Evolutionary conservation across 2,329 filamentous ascomycete species (phyloP), one percentile per base, ranked within the genome.

Genomic region (Verticillium isaacii): DNA sequence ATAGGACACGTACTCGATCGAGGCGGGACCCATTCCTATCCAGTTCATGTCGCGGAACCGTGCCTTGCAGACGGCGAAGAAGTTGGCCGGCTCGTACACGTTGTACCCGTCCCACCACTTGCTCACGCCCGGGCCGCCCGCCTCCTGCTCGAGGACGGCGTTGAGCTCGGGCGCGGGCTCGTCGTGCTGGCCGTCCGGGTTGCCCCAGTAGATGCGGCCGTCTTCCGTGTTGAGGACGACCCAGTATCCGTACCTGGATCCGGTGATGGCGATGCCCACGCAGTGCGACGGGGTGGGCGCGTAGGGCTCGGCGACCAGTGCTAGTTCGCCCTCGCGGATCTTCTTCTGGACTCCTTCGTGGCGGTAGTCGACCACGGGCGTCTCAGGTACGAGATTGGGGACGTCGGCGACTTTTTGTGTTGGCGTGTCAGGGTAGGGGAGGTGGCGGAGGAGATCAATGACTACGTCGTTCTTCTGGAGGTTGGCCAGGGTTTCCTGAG

Each of bases 201-300:
- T 58, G 19, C 52, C 61, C 63, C 63, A 64, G 59, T 64, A 62
- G 15, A 64, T 12, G 32, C 54, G 52, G 17, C 63, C 63, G 23
- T 64, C 59, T 1, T 61, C 55, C 19, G 63, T 64, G 32, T 64
- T 57, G 19, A 64, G 29, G 32, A 64, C 50, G 32, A 62, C 59
- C 32, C 52, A 64, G 45, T 59, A 62, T 3, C 63, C 63, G 57
- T 45, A 36, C 34, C 34, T 36, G 34, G 34, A 36, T 36, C 34
- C 37, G 14, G 15, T 39, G 15, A 59, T 39, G 34, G 64, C 64
- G 34, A 65, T 59, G 19, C 50, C 15, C 15, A 61, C 58, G 39
- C 60, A 63, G 8, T 55, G 56, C 11, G 63, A 41, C 34, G 61
- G 25, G 19, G 14, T n/a, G 60, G 15, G 2, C 41, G 41, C 17